Conservation (phyloP, 2,329 filamentous ascomycete genomes). For the Raffaelea deltoideospora region DNA sequence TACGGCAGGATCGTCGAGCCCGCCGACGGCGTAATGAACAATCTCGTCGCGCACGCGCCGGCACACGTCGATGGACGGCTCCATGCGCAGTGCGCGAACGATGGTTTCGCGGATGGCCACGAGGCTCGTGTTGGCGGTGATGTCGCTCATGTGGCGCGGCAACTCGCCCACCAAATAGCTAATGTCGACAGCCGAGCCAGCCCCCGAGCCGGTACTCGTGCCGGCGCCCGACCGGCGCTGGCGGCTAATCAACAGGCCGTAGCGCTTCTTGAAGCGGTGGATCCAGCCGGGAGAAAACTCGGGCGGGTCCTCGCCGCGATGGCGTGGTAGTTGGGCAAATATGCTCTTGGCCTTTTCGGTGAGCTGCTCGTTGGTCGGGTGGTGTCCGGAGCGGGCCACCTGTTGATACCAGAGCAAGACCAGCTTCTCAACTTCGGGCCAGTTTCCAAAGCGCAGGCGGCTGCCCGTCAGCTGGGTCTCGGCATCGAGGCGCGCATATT, state of each 20-base stretch:
- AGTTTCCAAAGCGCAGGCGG: slow-evolving; percentile 46
- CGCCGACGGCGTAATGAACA: too few relatives aligned
- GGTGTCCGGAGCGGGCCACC: slow-evolving; percentile 34
- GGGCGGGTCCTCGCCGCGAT: slow-evolving; percentile 43
- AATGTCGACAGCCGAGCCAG: slow-evolving; percentile 31
- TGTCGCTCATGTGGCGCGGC: slow-evolving; percentile 39
- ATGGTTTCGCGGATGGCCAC: slow-evolving; percentile 43
- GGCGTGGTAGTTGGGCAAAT: slow-evolving; percentile 41
- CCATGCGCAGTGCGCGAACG: slow-evolving; percentile 37
- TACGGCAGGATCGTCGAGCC: slow-evolving; percentile 18
- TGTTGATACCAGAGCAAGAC: slow-evolving; percentile 40
- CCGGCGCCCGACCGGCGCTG: slow-evolving; percentile 25
- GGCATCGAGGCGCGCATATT: slow-evolving; percentile 45
- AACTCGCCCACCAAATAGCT: slow-evolving; percentile 45
- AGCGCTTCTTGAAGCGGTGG: slow-evolving; percentile 49
- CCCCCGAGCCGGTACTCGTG: slow-evolving; percentile 19
- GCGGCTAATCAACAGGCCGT: slow-evolving; percentile 40
- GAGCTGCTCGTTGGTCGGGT: slow-evolving; percentile 47
- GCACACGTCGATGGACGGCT: slow-evolving; percentile 36
- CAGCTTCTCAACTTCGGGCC: slow-evolving; percentile 47
- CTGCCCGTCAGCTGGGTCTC: slow-evolving; percentile 48
- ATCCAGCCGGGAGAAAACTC: slow-evolving; percentile 52
- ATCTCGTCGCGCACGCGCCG: slow-evolving; percentile 44
- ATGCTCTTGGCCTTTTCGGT: slow-evolving; percentile 47
- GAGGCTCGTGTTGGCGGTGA: slow-evolving; percentile 42